Percentiles rank a stretch among this genome's conserved stretches.
Evolutionary conservation across 2,329 filamentous ascomycete species (phyloP).

Genomic region (Fusarium aywerte): DNA sequence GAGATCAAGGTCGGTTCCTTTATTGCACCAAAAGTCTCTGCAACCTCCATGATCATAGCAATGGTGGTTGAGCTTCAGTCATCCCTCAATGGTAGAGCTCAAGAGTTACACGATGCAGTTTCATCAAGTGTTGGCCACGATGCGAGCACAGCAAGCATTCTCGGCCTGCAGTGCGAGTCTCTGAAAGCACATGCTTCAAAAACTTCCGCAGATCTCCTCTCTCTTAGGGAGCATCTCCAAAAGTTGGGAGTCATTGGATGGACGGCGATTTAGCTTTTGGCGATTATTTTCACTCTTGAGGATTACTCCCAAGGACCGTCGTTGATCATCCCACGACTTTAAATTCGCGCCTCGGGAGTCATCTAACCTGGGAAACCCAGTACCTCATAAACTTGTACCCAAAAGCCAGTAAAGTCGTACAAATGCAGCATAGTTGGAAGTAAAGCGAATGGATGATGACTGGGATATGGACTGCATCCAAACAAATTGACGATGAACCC

Average conservation of each 20-base stretch:
- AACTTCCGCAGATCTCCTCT: conserved; percentile 31
- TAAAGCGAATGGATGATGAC: background rate
- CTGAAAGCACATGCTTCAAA: conserved; percentile 37
- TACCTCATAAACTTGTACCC: background rate
- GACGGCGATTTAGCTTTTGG: background rate
- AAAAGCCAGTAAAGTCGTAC: background rate
- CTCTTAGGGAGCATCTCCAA: conserved; percentile 17
- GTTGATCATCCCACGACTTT: background rate
- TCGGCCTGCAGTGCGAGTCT: conserved; percentile 46
- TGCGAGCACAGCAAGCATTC: conserved; percentile 36
- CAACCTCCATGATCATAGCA: conserved; percentile 49
- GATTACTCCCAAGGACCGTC: background rate
- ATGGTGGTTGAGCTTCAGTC: conserved; percentile 50
- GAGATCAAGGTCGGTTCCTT: conserved; percentile 56
- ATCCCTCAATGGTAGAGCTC: conserved; percentile 33
- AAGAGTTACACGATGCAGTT: conserved; percentile 25
- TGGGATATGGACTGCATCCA: background rate
- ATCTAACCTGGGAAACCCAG: background rate
- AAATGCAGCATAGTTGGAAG: background rate
- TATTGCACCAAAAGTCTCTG: conserved; percentile 48
- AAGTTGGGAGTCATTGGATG: conserved; percentile 25
- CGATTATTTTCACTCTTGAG: background rate
- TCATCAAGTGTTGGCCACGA: conserved; percentile 4
- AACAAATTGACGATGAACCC: background rate
- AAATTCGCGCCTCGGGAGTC: background rate